These are phyloP conservation scores for Pseudognaphalium luteoalbum DNA, from an alignment of 129 eudicot genomes.

Conservation along the genomic window DNA sequence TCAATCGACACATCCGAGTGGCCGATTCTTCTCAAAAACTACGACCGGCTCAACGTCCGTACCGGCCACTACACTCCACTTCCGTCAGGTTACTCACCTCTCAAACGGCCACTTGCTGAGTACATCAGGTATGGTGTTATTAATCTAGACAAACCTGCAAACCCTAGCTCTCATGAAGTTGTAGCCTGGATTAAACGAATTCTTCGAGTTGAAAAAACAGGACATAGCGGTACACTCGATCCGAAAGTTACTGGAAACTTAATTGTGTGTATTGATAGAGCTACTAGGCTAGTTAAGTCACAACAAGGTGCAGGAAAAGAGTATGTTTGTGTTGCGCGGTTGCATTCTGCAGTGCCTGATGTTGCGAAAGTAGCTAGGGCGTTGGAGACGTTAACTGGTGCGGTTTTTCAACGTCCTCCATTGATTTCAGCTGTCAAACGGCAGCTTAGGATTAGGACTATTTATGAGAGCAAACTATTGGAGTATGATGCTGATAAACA, in stretches of 20 bases:
- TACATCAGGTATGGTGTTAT: conserved; percentile 80
- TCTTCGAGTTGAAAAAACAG: conserved; percentile 77
- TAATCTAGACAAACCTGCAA: conserved; percentile 83
- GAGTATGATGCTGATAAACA: conserved; percentile 77
- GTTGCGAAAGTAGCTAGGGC: conserved; percentile 82
- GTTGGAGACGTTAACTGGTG: conserved; percentile 74
- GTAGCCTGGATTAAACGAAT: conserved; percentile 93
- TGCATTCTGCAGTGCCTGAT: conserved; percentile 73
- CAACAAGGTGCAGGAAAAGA: conserved; percentile 97
- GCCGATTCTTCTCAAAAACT: conserved; percentile 87
- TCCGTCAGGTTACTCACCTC: conserved; percentile 87
- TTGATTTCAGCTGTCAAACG: conserved; percentile 89
- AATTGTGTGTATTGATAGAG: conserved; percentile 84
- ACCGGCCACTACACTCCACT: conserved; percentile 95
- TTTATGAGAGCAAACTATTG: conserved; percentile 76
- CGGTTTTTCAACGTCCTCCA: conserved; percentile 87
- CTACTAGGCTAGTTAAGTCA: conserved; percentile 78
- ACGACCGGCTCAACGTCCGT: conserved; percentile 73
- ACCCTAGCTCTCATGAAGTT: conserved; percentile 87
- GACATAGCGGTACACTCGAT: conserved; percentile 81
- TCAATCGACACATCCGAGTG: conserved; percentile 66
- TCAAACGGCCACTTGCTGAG: conserved; percentile 75
- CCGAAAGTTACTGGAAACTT: conserved; percentile 88
- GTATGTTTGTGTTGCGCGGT: conserved; percentile 86
- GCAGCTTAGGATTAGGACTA: conserved; percentile 82